Evolutionary conservation across 108 stramenopile genomes (phyloP), one percentile per base, ranked within the genome.

Genomic region (Fragilaria crotonensis): DNA sequence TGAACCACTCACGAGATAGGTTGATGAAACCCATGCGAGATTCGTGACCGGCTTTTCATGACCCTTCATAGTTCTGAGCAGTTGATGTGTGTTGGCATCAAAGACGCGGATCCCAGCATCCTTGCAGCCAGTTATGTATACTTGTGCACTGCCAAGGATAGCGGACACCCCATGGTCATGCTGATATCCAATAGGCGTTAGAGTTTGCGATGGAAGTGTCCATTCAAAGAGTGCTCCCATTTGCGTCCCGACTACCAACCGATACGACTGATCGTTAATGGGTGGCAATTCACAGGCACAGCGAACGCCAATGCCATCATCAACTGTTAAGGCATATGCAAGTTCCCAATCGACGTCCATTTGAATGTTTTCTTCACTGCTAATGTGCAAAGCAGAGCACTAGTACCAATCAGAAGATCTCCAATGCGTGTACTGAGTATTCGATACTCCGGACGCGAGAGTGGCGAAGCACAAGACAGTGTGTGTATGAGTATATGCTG

Each of bases 41-140:
- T 78, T 79, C 0, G 91, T 86, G 3, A 93, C 91, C 27, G 86
- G 75, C 60, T 93, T 93, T 51, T 78, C 68, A 56, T 93, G 91
- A 41, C 91, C 91, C 46, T 71, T 64, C 41, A 93, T 52, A 1
- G 62, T 59, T 7, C 33, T 54, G 20, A 57, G 50, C 25, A 81
- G 59, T 50, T 71, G 55, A 48, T 89, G 81, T 3, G 68, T 54
- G 9, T 9, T 31, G 2, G 62, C 52, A 63, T 84, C 75, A 65
- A 89, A 83, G 29, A 87, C 29, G 1, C 91, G 81, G 60, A 93
- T 78, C 44, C 64, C 70, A 23, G 72, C 72, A 59, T 93, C 91
- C 32, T 85, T 88, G 64, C 87, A 89, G 23, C 87, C 91, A 3
- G 85, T 89, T 2, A 68, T 68, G 55, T 87, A 87, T 30, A 56